phyloP scores from a whole-genome alignment of 2,329 filamentous ascomycete species.

The Thermothelomyces thermophilus region DNA sequence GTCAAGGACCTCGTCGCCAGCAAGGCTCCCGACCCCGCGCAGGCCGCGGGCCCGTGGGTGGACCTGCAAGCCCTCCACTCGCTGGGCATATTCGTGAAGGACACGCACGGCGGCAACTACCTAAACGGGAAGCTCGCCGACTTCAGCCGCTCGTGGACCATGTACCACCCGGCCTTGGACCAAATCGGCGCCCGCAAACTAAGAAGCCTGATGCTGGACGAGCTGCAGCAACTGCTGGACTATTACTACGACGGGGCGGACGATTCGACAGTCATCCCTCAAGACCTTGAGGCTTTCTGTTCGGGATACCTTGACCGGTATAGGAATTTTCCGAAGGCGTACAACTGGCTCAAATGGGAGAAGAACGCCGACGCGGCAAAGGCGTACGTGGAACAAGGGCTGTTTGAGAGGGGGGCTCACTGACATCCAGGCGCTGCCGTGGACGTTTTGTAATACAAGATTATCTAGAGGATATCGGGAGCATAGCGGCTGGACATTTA shows the following conservation, averaged over 20 bases:
- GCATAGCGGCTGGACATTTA: not conserved
- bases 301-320: not conserved
- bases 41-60: conserved; percentile 7
- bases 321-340: not conserved
- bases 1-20: conserved; percentile 10
- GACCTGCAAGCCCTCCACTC: conserved; percentile 6
- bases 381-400: not conserved
- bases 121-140: conserved; percentile 9
- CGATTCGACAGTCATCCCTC: conserved; percentile 1
- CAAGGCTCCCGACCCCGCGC: not conserved
- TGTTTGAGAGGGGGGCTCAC: not conserved
- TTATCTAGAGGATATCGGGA: not conserved
- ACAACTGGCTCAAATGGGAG: conserved; percentile 7
- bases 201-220: not conserved
- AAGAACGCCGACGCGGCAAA: conserved; percentile 1
- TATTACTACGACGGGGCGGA: not conserved
- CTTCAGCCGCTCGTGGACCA: conserved; percentile 11
- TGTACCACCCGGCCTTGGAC: conserved; percentile 3
- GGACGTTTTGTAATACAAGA: not conserved
- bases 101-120: conserved; percentile 2
- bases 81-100: conserved; percentile 2
- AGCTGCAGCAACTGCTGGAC: conserved; percentile 3
- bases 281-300: conserved; percentile 1
- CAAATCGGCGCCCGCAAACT: not conserved
- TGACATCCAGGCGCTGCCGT: not conserved